A percentile compares a stretch with the other conserved stretches of the same genome.
These are phyloP conservation scores for Candida sphagnicola DNA, from an alignment of 805 yeast species.

Conservation along the genomic window DNA sequence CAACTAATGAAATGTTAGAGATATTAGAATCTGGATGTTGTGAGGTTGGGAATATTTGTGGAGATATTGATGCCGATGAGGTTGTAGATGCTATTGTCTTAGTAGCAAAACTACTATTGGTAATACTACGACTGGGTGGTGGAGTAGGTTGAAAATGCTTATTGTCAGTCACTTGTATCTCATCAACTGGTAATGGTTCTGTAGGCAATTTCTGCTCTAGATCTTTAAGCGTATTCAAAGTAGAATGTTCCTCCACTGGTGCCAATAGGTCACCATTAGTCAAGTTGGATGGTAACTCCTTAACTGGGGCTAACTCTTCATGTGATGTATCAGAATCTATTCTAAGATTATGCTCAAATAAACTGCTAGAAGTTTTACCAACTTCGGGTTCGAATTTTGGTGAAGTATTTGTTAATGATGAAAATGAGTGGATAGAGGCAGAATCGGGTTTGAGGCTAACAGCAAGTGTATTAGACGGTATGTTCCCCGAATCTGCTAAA, in stretches of 20 bases:
- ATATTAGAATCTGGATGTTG: neutral
- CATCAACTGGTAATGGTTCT: neutral
- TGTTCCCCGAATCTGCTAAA: conserved; percentile 15
- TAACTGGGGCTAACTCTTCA: neutral
- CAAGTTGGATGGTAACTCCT: neutral
- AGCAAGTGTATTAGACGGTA: neutral
- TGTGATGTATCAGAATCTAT: conserved; percentile 1
- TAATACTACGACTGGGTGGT: neutral
- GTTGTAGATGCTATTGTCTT: neutral
- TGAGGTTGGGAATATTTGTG: neutral
- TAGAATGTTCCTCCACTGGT: conserved; percentile 1
- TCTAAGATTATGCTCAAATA: neutral
- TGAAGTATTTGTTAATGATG: conserved; percentile 10
- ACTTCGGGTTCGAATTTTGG: neutral
- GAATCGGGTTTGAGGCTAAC: conserved; percentile 5
- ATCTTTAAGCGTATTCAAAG: no score
- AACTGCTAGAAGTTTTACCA: neutral
- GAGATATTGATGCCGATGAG: neutral
- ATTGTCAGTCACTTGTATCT: neutral
- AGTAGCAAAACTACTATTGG: neutral
- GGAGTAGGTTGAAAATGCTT: neutral
- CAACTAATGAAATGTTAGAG: conserved; percentile 1
- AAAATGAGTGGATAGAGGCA: conserved; percentile 10
- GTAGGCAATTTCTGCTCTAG: no score
- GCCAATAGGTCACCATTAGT: neutral